Evolutionary conservation across 2,329 filamentous ascomycete genomes (phyloP).

Genomic region (Pleomassaria siparia): DNA sequence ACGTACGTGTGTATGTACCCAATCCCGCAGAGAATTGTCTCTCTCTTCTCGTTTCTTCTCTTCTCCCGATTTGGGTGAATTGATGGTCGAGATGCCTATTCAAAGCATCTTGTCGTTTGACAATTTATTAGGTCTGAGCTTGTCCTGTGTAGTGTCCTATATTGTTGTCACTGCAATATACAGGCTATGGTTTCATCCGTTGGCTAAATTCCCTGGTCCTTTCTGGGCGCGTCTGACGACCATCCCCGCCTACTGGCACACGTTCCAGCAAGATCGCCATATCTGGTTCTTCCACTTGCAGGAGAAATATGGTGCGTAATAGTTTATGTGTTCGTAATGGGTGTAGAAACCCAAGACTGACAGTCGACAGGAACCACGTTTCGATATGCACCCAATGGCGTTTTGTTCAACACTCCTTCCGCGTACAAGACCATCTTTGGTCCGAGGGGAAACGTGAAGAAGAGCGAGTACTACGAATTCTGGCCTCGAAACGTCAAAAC

Average conservation of each 20-base stretch:
- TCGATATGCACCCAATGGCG: slow-evolving; percentile 71
- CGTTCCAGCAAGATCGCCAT: slow-evolving; percentile 70
- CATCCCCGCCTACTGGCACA: slow-evolving; percentile 56
- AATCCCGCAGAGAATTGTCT: no score
- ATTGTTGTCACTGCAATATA: slow-evolving; percentile 10
- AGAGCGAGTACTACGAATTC: slow-evolving; percentile 46
- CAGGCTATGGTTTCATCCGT: slow-evolving; percentile 23
- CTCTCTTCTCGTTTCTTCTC: background rate
- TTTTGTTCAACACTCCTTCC: slow-evolving; percentile 70
- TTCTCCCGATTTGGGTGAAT: background rate
- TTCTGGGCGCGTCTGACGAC: slow-evolving; percentile 25
- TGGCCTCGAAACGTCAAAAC: slow-evolving; percentile 41
- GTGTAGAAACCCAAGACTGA: background rate
- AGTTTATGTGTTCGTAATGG: background rate
- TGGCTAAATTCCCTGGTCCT: slow-evolving; percentile 24
- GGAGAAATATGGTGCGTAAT: slow-evolving; percentile 63
- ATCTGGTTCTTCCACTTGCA: slow-evolving; percentile 72
- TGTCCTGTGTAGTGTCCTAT: slow-evolving; percentile 5
- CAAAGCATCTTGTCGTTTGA: background rate
- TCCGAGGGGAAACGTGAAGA: slow-evolving; percentile 47
- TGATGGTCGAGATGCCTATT: background rate
- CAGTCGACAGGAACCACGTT: slow-evolving; percentile 38
- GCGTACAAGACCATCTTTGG: slow-evolving; percentile 49
- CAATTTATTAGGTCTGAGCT: slow-evolving; percentile 6
- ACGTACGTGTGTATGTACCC: no score